A percentile compares a stretch with the other conserved stretches of the same genome.
Conservation (phyloP, 305 asterid species). For the Fraxinus latifolia region DNA sequence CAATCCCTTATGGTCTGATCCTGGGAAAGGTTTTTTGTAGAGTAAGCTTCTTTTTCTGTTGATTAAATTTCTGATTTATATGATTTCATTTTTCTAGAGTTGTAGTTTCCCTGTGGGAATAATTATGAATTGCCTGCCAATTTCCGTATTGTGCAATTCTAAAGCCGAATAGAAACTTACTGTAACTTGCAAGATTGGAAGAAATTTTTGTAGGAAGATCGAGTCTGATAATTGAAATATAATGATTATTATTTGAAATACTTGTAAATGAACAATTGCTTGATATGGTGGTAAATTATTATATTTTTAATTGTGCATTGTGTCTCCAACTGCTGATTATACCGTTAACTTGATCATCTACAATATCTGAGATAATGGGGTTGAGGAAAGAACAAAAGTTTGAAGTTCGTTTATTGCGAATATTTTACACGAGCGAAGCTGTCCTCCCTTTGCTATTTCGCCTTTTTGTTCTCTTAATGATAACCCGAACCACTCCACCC, state of each 20-base stretch:
- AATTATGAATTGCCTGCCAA: conserved; percentile 7
- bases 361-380: not conserved
- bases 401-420: not conserved
- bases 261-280: not conserved
- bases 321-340: not conserved
- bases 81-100: not conserved
- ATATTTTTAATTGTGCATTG: not conserved
- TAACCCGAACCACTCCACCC: not conserved
- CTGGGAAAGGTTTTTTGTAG: conserved; percentile 65
- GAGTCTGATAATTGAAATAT: not conserved
- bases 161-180: not conserved
- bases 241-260: not conserved
- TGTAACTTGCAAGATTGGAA: not conserved
- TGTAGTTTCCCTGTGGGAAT: conserved; percentile 12
- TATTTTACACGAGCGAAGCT: not conserved
- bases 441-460: not conserved
- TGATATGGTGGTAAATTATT: not conserved
- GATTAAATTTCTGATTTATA: conserved; percentile 5
- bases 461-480: not conserved
- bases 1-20: conserved; percentile 71
- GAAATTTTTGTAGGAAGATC: not conserved
- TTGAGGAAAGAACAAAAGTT: not conserved
- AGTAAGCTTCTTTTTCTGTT: conserved; percentile 41
- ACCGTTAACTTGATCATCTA: not conserved
- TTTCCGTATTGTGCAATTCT: not conserved